These are phyloP conservation scores for Ascobolus immersus DNA, from an alignment of 495 filamentous ascomycete species.

Conservation along the genomic window DNA sequence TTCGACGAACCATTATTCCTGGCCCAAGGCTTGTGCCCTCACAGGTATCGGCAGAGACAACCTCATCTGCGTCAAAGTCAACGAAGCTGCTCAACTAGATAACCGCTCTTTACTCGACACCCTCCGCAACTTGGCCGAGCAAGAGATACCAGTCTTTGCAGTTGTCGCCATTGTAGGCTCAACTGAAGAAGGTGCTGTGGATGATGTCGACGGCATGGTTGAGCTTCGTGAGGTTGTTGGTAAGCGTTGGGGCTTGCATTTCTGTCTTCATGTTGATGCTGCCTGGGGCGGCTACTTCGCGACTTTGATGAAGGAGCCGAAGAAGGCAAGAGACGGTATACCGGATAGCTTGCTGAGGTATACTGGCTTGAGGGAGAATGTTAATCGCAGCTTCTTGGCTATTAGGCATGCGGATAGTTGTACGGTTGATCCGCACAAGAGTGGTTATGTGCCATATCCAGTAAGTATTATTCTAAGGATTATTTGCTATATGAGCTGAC, in stretches of 20 bases:
- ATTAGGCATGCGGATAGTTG: conserved; percentile 20
- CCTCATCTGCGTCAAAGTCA: conserved; percentile 18
- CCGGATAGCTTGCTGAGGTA: conserved; percentile 13
- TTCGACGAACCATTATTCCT: conserved; percentile 23
- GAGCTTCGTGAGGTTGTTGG: conserved; percentile 17
- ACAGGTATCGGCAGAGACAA: conserved; percentile 21
- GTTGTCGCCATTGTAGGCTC: conserved; percentile 6
- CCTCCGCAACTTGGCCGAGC: not conserved
- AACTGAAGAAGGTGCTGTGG: conserved; percentile 9
- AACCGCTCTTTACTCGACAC: conserved; percentile 13
- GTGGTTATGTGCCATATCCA: conserved; percentile 25
- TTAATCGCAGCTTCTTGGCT: conserved; percentile 17
- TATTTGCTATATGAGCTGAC: too few relatives aligned
- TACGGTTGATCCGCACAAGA: conserved; percentile 26
- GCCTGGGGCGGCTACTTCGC: conserved; percentile 29
- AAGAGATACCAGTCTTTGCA: not conserved
- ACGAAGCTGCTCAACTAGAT: conserved; percentile 19
- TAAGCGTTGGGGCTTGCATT: conserved; percentile 23
- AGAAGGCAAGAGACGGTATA: conserved; percentile 10
- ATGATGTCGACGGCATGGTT: conserved; percentile 18
- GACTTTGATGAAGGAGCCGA: conserved; percentile 15
- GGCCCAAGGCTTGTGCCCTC: conserved; percentile 24
- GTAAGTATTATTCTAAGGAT: too few relatives aligned
- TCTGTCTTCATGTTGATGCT: conserved; percentile 23
- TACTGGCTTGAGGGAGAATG: too few relatives aligned